Evolutionary conservation across 768 basidiomycete species (phyloP).

Genomic region (Hypsizygus marmoreus): DNA sequence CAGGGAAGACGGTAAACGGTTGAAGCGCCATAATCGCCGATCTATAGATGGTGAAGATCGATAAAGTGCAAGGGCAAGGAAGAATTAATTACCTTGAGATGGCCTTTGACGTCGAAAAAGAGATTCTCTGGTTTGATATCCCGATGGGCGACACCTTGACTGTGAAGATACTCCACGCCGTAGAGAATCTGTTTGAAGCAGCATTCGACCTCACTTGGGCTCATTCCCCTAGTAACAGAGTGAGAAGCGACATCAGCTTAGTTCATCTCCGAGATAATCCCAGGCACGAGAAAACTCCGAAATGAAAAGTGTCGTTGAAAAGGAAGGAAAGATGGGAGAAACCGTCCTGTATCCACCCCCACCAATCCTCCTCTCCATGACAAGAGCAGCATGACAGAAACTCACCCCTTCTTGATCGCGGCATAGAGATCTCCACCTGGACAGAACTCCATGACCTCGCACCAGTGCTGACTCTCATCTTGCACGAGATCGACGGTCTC

Average conservation of each 20-base stretch:
- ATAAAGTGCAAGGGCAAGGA: neutral
- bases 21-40: constrained; percentile 97
- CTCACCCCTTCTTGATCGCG: constrained; percentile 93
- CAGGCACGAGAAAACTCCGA: neutral
- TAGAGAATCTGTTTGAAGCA: constrained; percentile 95
- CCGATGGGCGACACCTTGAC: constrained; percentile 96
- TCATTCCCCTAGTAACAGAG: constrained; percentile 56
- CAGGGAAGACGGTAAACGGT: constrained; percentile 99
- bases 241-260: constrained; percentile 14
- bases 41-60: constrained; percentile 48
- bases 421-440: constrained; percentile 98
- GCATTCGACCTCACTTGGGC: constrained; percentile 90
- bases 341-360: constrained; percentile 5
- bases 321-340: constrained; percentile 6
- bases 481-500: constrained; percentile 99
- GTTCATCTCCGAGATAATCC: constrained; percentile 11
- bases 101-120: constrained; percentile 89
- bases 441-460: constrained; percentile 99
- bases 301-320: constrained; percentile 9
- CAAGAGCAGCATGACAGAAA: constrained; percentile 31
- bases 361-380: neutral
- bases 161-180: constrained; percentile 90
- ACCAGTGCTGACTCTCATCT: constrained; percentile 96
- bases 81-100: constrained; percentile 73
- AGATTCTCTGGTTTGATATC: constrained; percentile 99